phyloP scores from a whole-genome alignment of 2,329 filamentous ascomycete genomes.

The Aspergillus sp. region DNA sequence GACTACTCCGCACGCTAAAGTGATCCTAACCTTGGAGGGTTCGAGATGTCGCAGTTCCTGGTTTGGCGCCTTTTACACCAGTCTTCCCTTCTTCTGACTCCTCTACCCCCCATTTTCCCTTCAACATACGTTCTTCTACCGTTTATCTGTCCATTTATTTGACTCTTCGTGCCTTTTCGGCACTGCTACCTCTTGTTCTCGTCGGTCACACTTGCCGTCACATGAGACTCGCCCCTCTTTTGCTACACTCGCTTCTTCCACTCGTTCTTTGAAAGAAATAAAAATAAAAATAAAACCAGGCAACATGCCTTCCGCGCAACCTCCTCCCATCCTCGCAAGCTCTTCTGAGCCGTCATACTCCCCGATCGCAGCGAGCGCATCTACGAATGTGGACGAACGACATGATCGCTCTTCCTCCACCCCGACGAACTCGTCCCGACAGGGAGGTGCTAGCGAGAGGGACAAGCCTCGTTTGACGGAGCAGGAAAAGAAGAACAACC shows the following conservation, averaged over 20 bases:
- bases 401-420: slow-evolving; percentile 36
- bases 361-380: slow-evolving; percentile 18
- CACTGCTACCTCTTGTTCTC: background rate
- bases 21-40: background rate
- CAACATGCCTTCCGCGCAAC: slow-evolving; percentile 28
- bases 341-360: slow-evolving; percentile 26
- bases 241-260: slow-evolving; percentile 7
- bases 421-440: slow-evolving; percentile 32
- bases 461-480: slow-evolving; percentile 67
- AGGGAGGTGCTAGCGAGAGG: slow-evolving; percentile 26
- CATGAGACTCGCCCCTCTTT: slow-evolving; percentile 14
- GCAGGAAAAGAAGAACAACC: slow-evolving; percentile 71
- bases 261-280: background rate
- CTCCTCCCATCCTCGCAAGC: slow-evolving; percentile 22
- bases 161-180: background rate
- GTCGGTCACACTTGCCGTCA: slow-evolving; percentile 9
- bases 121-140: background rate
- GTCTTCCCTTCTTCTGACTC: background rate
- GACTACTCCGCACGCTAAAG: slow-evolving; percentile 13
- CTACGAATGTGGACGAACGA: slow-evolving; percentile 29
- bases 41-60: slow-evolving; percentile 4
- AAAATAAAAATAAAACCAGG: background rate
- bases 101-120: background rate
- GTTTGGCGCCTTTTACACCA: background rate
- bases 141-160: slow-evolving; percentile 6